A percentile compares a stretch with the other conserved stretches of the same genome.
Conservation (phyloP, 306 rosid genomes). For the Fragaria ananassa region DNA sequence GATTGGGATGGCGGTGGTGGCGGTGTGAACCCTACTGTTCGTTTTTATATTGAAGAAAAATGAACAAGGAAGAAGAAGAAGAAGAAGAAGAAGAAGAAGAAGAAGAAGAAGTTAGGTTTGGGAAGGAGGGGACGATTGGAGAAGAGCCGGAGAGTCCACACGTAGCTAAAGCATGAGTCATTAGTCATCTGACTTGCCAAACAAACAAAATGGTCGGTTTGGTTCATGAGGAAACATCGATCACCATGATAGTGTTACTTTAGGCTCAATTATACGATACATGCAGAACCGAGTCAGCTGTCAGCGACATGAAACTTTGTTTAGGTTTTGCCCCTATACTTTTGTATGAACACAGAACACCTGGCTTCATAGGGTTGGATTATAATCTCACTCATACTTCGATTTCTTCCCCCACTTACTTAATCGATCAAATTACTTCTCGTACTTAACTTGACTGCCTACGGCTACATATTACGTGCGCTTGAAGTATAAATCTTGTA, state of each 20-base stretch:
- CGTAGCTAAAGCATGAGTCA: background rate
- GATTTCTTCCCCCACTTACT: too few species aligned
- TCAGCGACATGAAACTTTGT: background rate
- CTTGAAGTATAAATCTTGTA: too few species aligned
- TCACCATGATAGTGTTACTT: background rate
- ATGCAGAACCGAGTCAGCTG: background rate
- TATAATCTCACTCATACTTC: too few species aligned
- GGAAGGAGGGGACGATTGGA: background rate
- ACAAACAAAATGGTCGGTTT: conserved; percentile 6
- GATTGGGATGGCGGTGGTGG: background rate
- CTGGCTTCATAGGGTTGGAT: background rate
- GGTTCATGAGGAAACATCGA: background rate
- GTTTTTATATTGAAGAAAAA: background rate
- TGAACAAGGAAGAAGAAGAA: background rate
- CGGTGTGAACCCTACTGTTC: too few species aligned
- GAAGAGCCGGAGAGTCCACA: background rate
- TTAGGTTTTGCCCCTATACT: background rate
- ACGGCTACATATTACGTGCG: too few species aligned
- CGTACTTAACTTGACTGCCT: too few species aligned
- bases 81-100: background rate
- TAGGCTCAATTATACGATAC: background rate
- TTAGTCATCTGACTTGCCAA: background rate
- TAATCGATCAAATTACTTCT: too few species aligned
- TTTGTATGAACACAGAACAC: background rate
- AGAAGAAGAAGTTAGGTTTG: background rate